phyloP scores from a whole-genome alignment of 345 rosid genomes.

The Pelargonium nanum region DNA sequence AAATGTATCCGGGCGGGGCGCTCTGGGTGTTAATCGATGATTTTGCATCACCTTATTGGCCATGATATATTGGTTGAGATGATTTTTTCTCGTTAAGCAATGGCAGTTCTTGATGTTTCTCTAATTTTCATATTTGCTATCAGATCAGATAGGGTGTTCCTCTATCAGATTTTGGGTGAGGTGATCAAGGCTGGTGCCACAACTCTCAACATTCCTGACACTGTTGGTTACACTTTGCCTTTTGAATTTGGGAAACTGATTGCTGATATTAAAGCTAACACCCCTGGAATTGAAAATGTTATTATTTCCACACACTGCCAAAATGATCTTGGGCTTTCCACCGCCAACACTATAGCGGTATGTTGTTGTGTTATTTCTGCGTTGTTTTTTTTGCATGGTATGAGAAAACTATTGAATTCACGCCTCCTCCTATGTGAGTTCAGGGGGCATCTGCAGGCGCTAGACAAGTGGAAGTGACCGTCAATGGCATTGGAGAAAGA shows the following conservation, averaged over 20 bases:
- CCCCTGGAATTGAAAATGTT: constrained; percentile 79
- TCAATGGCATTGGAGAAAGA: constrained; percentile 97
- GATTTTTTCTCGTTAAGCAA: no score
- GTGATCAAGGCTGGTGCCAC: constrained; percentile 96
- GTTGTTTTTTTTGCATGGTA: no score
- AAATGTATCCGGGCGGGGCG: no score
- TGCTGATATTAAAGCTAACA: constrained; percentile 79
- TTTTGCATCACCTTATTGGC: no score
- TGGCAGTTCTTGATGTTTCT: no score
- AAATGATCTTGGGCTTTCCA: constrained; percentile 98
- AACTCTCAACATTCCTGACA: constrained; percentile 87
- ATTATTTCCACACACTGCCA: constrained; percentile 93
- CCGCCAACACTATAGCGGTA: constrained; percentile 92
- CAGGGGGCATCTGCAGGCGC: constrained; percentile 94
- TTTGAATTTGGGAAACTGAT: constrained; percentile 73
- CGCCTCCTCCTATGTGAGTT: constrained; percentile 14
- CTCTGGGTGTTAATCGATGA: no score
- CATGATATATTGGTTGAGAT: no score
- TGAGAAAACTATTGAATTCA: constrained; percentile 9
- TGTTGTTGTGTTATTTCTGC: no score
- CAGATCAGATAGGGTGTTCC: constrained; percentile 81
- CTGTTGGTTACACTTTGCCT: constrained; percentile 84
- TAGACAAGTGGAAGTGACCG: constrained; percentile 88
- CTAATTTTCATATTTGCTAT: background rate
- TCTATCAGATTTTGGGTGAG: constrained; percentile 77